Percentiles rank a stretch among this genome's conserved stretches.
phyloP scores from a whole-genome alignment of 352 stramenopile species.

The Phytophthora uliginosa region DNA sequence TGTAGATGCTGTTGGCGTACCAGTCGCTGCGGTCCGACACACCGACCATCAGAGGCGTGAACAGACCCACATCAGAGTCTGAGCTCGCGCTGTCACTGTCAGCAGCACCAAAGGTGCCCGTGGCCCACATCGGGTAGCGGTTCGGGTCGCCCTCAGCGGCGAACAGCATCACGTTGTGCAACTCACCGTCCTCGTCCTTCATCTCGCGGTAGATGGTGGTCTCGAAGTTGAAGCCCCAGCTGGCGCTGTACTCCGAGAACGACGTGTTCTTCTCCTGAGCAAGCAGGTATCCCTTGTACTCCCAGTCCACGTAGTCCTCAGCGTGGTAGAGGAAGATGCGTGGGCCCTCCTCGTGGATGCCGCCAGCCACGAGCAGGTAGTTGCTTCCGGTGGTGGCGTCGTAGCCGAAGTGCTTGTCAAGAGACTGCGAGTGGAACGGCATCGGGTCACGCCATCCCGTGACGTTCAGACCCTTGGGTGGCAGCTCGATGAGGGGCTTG shows the following conservation, averaged over 20 bases:
- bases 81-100: constrained; percentile 22
- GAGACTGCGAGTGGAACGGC: constrained; percentile 56
- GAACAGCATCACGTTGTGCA: constrained; percentile 67
- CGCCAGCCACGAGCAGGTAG: constrained; percentile 60
- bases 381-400: constrained; percentile 40
- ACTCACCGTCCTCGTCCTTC: constrained; percentile 47
- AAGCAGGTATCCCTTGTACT: constrained; percentile 64
- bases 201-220: constrained; percentile 66
- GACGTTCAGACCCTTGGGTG: constrained; percentile 53
- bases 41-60: constrained; percentile 52
- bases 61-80: constrained; percentile 18
- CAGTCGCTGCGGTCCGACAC: constrained; percentile 74
- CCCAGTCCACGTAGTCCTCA: constrained; percentile 55
- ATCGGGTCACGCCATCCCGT: constrained; percentile 66
- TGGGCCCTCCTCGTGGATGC: constrained; percentile 57
- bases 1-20: constrained; percentile 80
- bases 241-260: constrained; percentile 60
- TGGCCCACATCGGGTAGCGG: constrained; percentile 65
- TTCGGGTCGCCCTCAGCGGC: constrained; percentile 49
- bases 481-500: constrained; percentile 50
- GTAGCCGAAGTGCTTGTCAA: constrained; percentile 44
- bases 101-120: constrained; percentile 41
- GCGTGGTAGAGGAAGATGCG: constrained; percentile 69
- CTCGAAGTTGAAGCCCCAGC: constrained; percentile 71
- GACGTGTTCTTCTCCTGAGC: constrained; percentile 63